Conservation (phyloP, 345 rosid species). For the Syzygium jambos region DNA sequence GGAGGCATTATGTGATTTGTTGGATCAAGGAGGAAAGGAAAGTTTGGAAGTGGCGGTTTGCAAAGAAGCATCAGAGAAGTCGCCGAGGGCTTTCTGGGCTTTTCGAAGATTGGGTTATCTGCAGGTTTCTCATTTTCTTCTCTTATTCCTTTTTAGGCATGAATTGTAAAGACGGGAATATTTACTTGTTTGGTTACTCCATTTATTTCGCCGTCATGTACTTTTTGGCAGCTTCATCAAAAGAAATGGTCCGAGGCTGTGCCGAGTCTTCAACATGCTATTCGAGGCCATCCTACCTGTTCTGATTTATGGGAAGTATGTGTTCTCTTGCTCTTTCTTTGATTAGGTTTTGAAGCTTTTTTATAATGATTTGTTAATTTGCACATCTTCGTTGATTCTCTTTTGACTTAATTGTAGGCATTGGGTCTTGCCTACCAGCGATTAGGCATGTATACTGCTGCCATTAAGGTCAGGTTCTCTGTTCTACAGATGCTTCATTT, state of each 20-base stretch:
- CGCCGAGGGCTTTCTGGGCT: conserved; percentile 96
- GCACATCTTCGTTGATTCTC: neutral
- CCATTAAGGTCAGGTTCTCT: conserved; percentile 54
- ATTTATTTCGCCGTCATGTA: neutral
- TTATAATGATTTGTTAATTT: neutral
- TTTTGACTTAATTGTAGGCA: conserved; percentile 35
- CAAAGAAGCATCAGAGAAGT: conserved; percentile 67
- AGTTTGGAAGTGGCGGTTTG: conserved; percentile 62
- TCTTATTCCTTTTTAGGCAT: neutral
- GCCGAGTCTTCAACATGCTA: conserved; percentile 84
- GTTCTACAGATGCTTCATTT: neutral
- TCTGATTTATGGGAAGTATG: conserved; percentile 91
- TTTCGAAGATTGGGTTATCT: conserved; percentile 74
- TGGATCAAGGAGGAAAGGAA: conserved; percentile 65
- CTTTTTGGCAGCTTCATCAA: conserved; percentile 39
- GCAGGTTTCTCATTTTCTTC: conserved; percentile 27
- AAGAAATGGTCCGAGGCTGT: conserved; percentile 88
- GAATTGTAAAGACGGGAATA: neutral
- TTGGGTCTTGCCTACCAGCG: conserved; percentile 90
- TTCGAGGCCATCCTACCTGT: conserved; percentile 76
- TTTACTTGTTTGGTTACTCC: neutral
- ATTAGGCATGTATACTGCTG: conserved; percentile 94
- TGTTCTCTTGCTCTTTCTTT: neutral
- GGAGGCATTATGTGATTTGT: conserved; percentile 76
- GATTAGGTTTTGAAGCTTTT: neutral